Base-by-base conservation (phyloP, 116 monocot genomes). In the Dioscorea cayenensis region DNA sequence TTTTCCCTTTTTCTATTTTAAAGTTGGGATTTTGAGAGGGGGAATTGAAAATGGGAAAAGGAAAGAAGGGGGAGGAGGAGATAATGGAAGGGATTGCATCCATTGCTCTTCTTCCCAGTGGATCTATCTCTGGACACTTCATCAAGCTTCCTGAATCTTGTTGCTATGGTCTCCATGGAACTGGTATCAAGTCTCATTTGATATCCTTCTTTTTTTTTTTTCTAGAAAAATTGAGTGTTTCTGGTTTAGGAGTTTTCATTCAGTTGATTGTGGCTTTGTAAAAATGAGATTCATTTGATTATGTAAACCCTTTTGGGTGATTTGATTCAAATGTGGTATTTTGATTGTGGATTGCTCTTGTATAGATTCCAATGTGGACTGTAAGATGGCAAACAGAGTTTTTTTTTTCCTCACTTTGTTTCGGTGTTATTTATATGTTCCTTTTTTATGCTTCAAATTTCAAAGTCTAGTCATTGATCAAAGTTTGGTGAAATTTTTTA, bases 91-190 rank as follows among this genome's bases (percentile, higher is more conserved):
- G 92, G 59, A 79, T 95, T 37, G 95, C 92, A 17, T 92, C 95
- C 13, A 84, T 95, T 21, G 92, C 92, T 58, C 73, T 95, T 29
- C 83, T 95, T n/a, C 95, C 90, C 0, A 66, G 55, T 63, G 96
- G 96, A 3, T 83, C 92, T 61, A 80, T 96, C 76, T 90, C 96
- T 27, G 92, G 96, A 35, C 96, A 96, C 58, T 96, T 96, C 81
- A 79, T 96, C 37, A 81, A 75, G 28, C 76, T 96, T 29, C 92
- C 87, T 6, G 69, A 90, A 11, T 96, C 92, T 62, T 66, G 77
- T 67, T 92, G 96, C 80, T 92, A 90, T 66, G 90, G 95, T 32
- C 89, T 96, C 36, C 92, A 87, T 55, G 95, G 95, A 77, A 87
- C 85, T 49, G 90, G 90, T 94, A 69, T 43, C 11, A 12, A 43